A percentile compares a stretch with the other conserved stretches of the same genome.
phyloP scores from a whole-genome alignment of 2,329 filamentous ascomycete species.

The Diaporthe citriasiana region DNA sequence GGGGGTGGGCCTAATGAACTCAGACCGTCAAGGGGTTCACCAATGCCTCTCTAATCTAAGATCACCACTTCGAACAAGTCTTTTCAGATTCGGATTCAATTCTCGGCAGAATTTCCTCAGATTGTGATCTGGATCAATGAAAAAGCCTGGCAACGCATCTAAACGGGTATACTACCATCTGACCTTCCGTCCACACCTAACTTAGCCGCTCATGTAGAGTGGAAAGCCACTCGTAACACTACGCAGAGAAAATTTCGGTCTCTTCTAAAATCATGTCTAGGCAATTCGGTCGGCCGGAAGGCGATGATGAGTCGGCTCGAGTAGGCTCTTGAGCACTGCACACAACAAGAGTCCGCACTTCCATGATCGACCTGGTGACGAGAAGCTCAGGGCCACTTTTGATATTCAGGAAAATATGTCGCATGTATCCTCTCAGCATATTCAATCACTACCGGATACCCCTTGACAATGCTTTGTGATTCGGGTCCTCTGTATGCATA shows the following conservation, averaged over 20 bases:
- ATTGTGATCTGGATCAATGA: not conserved
- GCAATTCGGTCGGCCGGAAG: not conserved
- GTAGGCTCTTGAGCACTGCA: not conserved
- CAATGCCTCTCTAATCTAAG: not conserved
- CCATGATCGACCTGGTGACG: not conserved
- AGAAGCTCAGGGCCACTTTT: constrained; percentile 50
- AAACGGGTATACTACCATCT: rapidly evolving
- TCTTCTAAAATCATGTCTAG: not conserved
- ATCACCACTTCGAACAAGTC: not conserved
- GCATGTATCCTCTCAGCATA: constrained; percentile 71
- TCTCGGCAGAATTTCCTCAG: not conserved
- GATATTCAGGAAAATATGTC: constrained; percentile 71
- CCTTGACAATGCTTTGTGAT: constrained; percentile 59
- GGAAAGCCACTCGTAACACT: not conserved
- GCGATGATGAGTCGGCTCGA: too few species aligned
- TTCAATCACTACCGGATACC: constrained; percentile 64
- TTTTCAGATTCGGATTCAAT: too few species aligned
- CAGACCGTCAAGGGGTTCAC: not conserved
- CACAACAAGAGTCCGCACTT: not conserved
- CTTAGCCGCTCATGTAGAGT: too few species aligned
- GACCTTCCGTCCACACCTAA: not conserved
- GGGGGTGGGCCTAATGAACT: not conserved
- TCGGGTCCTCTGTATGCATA: constrained; percentile 58
- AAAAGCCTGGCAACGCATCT: not conserved
- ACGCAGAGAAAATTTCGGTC: not conserved